Conservation (phyloP, 2,329 filamentous ascomycete genomes). For the Lachnellula hyalina region DNA sequence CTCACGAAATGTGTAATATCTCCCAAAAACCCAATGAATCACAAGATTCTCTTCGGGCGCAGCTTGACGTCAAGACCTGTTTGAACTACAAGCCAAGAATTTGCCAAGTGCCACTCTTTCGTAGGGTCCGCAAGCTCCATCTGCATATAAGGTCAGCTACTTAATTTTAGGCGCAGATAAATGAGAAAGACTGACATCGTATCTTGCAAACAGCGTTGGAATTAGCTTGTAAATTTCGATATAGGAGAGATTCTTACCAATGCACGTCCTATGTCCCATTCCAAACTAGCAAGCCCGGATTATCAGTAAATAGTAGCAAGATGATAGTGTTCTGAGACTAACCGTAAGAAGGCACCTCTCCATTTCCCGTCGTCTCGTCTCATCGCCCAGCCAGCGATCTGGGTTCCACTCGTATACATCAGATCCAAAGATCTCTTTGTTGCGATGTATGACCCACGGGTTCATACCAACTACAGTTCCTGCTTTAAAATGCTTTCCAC, state of each 20-base stretch:
- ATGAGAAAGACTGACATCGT: neutral
- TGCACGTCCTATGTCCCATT: conserved; percentile 36
- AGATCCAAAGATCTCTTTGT: conserved; percentile 39
- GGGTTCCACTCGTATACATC: conserved; percentile 42
- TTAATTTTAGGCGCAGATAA: neutral
- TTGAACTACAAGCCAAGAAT: neutral
- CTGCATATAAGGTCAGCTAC: neutral
- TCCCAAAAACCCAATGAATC: neutral
- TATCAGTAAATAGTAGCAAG: neutral
- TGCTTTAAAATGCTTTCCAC: conserved; percentile 32
- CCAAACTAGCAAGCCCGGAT: conserved; percentile 35
- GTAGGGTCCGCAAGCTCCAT: neutral
- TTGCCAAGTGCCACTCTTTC: neutral
- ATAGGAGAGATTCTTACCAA: conserved; percentile 37
- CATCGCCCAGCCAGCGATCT: conserved; percentile 41
- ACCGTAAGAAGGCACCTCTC: conserved; percentile 27
- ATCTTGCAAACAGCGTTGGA: conserved; percentile 4
- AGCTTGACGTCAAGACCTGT: neutral
- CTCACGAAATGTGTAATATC: neutral
- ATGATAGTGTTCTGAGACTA: conserved; percentile 12
- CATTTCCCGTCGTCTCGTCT: conserved; percentile 28
- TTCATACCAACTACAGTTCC: conserved; percentile 39
- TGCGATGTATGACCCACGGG: conserved; percentile 35
- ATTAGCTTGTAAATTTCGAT: conserved; percentile 43
- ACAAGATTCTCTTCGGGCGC: neutral